These are phyloP conservation scores for Phlebiopsis gigantea DNA, from an alignment of 768 basidiomycete species.

Conservation along the genomic window DNA sequence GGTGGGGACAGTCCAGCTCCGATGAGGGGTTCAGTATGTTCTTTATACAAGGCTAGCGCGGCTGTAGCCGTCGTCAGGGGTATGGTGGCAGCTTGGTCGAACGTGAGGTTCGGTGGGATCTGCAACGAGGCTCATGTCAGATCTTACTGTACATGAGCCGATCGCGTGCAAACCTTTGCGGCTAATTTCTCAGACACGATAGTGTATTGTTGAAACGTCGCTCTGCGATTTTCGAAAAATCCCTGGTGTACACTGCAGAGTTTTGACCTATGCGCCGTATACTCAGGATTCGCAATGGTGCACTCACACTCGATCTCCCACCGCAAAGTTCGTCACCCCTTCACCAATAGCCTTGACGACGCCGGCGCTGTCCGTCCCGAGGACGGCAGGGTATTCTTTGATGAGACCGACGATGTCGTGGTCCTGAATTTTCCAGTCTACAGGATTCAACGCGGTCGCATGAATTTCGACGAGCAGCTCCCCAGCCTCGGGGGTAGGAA, in stretches of 20 bases:
- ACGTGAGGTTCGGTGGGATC: conserved; percentile 25
- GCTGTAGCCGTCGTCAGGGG: conserved; percentile 29
- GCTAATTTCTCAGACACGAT: conserved; percentile 22
- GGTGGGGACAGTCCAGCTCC: conserved; percentile 25
- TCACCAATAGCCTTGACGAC: conserved; percentile 34
- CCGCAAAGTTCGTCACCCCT: conserved; percentile 29
- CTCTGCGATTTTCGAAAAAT: conserved; percentile 9
- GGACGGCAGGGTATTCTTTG: conserved; percentile 28
- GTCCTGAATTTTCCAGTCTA: conserved; percentile 12
- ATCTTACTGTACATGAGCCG: background rate
- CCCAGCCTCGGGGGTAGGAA: conserved; percentile 13
- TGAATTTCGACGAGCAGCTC: conserved; percentile 17
- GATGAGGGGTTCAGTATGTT: background rate
- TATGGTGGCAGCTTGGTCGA: conserved; percentile 27
- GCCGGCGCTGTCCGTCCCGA: conserved; percentile 27
- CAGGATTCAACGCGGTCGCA: conserved; percentile 15
- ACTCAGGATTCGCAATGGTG: background rate
- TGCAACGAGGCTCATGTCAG: conserved; percentile 5
- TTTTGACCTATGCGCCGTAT: background rate
- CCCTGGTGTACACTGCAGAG: conserved; percentile 19
- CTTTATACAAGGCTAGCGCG: conserved; percentile 24
- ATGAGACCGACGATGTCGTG: conserved; percentile 25
- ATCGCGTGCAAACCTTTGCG: conserved; percentile 22
- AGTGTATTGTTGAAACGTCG: conserved; percentile 25
- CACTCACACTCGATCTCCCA: conserved; percentile 37